These are phyloP conservation scores for Debaryomyces hansenii DNA, from an alignment of 805 yeast species.

Conservation along the genomic window DNA sequence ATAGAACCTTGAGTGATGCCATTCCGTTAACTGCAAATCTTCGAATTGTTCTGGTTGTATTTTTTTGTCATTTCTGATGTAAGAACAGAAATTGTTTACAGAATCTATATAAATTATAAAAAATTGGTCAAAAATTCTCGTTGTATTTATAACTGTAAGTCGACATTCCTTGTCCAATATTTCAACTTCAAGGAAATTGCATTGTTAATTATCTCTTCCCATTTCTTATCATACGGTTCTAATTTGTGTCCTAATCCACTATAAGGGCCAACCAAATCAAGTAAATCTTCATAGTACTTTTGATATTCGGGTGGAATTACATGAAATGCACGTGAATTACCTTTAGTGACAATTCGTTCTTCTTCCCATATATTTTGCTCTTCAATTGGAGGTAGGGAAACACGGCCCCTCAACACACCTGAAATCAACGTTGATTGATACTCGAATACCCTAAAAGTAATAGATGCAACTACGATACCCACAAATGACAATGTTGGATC, in stretches of 20 bases:
- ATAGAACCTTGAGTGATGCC: too few species aligned
- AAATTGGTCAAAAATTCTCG: too few species aligned
- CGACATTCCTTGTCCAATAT: not conserved
- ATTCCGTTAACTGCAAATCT: too few species aligned
- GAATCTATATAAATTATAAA: too few species aligned
- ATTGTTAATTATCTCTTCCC: not conserved
- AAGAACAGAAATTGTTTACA: too few species aligned
- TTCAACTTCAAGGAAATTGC: not conserved
- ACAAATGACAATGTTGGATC: conserved; percentile 68
- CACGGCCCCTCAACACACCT: conserved; percentile 57
- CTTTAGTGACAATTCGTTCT: conserved; percentile 40
- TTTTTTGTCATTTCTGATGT: too few species aligned
- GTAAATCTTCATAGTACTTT: conserved; percentile 17
- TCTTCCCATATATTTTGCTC: conserved; percentile 48
- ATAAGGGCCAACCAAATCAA: conserved; percentile 14
- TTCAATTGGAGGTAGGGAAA: conserved; percentile 47
- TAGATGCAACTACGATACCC: conserved; percentile 59
- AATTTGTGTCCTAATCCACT: not conserved
- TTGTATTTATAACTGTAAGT: too few species aligned
- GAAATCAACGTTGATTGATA: conserved; percentile 67
- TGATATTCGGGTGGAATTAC: conserved; percentile 39
- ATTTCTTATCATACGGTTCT: not conserved
- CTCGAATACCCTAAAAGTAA: conserved; percentile 62
- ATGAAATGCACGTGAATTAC: conserved; percentile 29
- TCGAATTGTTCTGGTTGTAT: too few species aligned